Base-by-base conservation (phyloP, 768 basidiomycete species). In the Lactarius evosmus region DNA sequence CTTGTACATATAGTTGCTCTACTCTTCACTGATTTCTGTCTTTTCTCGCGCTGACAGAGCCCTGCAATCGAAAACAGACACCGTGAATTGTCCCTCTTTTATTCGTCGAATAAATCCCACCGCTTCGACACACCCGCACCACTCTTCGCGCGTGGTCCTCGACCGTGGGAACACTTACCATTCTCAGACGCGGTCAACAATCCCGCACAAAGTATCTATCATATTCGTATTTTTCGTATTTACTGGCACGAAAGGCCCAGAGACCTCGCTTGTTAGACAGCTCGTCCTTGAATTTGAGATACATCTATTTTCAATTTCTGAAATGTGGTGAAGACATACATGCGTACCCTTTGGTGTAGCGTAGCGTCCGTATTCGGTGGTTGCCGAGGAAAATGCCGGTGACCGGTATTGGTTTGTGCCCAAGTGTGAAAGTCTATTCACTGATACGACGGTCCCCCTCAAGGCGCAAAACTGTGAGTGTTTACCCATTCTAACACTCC, bases 391-490 rank as follows among this genome's bases (percentile, higher is more conserved):
- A 58, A 60, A 57, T 62, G 53, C 63, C 63, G 61, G 44, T 58
- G 62, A 63, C 61, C 63, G 50, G 60, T 30, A 38, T 44, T 22
- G 59, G 19, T n/a, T 52, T 52, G 56, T 34, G 11, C n/a, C 17
- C 29, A 29, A 29, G 29, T 4, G 32, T 51, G 41, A 41, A 33
- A 32, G 46, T 55, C 53, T 51, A 66, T 32, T 38, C 30, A 25
- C 40, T 27, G 32, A 19, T n/a, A 54, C 44, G 44, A 63, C 58
- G 27, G 38, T 30, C 53, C 58, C 11, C 41, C 27, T 40, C 36
- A 67, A 36, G 25, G 56, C 61, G 71, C 71, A 69, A 74, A 66
- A 72, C 54, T 71, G 75, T 75, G 68, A 75, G 75, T 75, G 71
- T 70, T 63, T 61, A 58, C 63, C 44, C 54, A 57, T 65, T 36